Evolutionary conservation across 495 filamentous ascomycete species (phyloP).

Genomic region (Podospora sp.): DNA sequence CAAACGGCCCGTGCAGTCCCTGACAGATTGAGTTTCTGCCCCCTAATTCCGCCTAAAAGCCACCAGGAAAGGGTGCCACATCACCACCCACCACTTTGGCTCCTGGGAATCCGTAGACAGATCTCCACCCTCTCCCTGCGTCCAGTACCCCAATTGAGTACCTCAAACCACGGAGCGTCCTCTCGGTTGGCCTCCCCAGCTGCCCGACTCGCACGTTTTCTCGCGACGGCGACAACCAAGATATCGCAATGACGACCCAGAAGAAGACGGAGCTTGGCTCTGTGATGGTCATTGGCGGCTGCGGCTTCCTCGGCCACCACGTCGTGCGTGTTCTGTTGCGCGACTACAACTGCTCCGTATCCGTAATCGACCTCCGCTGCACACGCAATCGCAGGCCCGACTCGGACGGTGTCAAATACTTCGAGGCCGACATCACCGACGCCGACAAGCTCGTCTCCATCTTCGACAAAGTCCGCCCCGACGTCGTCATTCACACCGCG

Average conservation of each 20-base stretch:
- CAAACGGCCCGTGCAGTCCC: slow-evolving; percentile 7
- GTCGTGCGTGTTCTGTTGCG: slow-evolving; percentile 62
- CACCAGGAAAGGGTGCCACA: slow-evolving; percentile 9
- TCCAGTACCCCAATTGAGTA: background rate
- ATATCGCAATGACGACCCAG: slow-evolving; percentile 38
- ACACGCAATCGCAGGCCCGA: slow-evolving; percentile 70
- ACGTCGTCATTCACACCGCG: slow-evolving; percentile 95
- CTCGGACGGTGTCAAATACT: slow-evolving; percentile 71
- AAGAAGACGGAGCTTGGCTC: slow-evolving; percentile 52
- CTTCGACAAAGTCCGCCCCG: slow-evolving; percentile 72
- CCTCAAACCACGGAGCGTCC: background rate
- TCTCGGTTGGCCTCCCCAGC: background rate
- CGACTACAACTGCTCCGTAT: slow-evolving; percentile 61
- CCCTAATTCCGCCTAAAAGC: slow-evolving; percentile 24
- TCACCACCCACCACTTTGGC: background rate
- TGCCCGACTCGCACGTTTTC: slow-evolving; percentile 1
- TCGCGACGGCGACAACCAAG: background rate
- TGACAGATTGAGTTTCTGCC: slow-evolving; percentile 21
- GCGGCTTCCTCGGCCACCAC: slow-evolving; percentile 72
- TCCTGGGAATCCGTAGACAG: background rate
- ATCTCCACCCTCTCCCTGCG: background rate
- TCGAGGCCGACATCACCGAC: slow-evolving; percentile 86
- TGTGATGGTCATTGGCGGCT: slow-evolving; percentile 69
- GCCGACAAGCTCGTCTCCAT: slow-evolving; percentile 62
- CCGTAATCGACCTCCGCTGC: slow-evolving; percentile 85